phyloP scores from a whole-genome alignment of 768 basidiomycete species.

The Tylopilus vinaceipallidus region DNA sequence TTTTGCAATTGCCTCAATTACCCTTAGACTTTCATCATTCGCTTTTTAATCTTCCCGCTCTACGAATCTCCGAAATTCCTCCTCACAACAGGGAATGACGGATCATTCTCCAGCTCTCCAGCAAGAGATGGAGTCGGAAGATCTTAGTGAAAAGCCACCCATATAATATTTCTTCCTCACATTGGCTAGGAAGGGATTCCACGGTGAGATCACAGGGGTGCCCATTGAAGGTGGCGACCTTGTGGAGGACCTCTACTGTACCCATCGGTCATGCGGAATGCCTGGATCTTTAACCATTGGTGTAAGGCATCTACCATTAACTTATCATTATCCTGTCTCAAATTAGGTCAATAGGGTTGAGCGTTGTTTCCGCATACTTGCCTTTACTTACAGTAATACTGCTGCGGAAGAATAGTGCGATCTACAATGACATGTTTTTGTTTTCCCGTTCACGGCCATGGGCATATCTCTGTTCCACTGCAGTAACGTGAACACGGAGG shows the following conservation, averaged over 20 bases:
- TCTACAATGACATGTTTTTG: constrained; percentile 10
- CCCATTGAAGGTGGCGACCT: too few species aligned
- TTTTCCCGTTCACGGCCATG: constrained; percentile 8
- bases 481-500: constrained; percentile 10
- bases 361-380: background rate
- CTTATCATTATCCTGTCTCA: too few species aligned
- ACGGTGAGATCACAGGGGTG: too few species aligned
- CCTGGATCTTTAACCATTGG: too few species aligned
- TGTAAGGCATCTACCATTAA: too few species aligned
- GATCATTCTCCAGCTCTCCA: too few species aligned
- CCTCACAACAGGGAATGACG: constrained; percentile 12
- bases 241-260: too few species aligned
- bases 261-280: too few species aligned
- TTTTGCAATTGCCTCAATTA: constrained; percentile 10
- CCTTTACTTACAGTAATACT: constrained; percentile 15
- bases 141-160: too few species aligned
- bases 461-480: constrained; percentile 8
- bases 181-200: too few species aligned
- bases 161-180: too few species aligned
- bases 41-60: constrained; percentile 17
- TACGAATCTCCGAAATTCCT: constrained; percentile 17
- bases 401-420: constrained; percentile 12
- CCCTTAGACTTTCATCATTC: constrained; percentile 12
- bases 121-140: too few species aligned
- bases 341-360: background rate